A percentile compares a stretch with the other conserved stretches of the same genome.
These are phyloP conservation scores for Fagopyrum esculentum DNA, from an alignment of 148 eudicot genomes.

Conservation along the genomic window DNA sequence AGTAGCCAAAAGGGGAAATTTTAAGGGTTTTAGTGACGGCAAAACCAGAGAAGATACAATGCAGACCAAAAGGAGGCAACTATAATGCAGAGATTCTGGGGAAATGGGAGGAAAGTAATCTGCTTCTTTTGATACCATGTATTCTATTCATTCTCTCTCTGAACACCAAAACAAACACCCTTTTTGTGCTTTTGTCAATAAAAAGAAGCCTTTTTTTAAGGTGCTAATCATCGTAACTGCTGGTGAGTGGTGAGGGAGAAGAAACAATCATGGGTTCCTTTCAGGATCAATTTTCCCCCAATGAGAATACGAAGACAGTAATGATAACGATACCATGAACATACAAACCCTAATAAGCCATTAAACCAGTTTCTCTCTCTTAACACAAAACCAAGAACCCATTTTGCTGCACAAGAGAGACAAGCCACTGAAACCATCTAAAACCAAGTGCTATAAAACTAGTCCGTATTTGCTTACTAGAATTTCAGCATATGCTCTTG, in stretches of 20 bases:
- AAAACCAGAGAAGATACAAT: conserved; percentile 3
- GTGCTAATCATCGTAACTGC: conserved; percentile 3
- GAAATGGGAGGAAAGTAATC: neutral
- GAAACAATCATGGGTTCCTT: neutral
- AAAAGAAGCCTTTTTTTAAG: neutral
- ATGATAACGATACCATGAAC: no score
- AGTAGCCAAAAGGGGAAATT: neutral
- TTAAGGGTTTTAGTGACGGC: no score
- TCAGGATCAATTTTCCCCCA: neutral
- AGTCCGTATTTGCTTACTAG: neutral
- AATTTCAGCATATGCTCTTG: neutral
- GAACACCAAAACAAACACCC: neutral
- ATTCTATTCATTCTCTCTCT: neutral
- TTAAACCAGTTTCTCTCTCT: no score
- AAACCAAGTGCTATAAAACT: no score
- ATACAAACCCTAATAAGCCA: no score
- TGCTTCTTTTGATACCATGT: neutral
- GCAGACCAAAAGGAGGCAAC: neutral
- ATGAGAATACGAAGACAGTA: neutral
- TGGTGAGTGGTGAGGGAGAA: neutral
- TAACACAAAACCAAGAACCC: no score
- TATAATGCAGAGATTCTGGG: conserved; percentile 5
- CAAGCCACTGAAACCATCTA: no score
- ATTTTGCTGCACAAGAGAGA: no score
- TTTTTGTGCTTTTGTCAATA: neutral